Evolutionary conservation across 805 yeast genomes (phyloP), one percentile per base, ranked within the genome.

Genomic region (Zygosaccharomyces pseudorouxii): DNA sequence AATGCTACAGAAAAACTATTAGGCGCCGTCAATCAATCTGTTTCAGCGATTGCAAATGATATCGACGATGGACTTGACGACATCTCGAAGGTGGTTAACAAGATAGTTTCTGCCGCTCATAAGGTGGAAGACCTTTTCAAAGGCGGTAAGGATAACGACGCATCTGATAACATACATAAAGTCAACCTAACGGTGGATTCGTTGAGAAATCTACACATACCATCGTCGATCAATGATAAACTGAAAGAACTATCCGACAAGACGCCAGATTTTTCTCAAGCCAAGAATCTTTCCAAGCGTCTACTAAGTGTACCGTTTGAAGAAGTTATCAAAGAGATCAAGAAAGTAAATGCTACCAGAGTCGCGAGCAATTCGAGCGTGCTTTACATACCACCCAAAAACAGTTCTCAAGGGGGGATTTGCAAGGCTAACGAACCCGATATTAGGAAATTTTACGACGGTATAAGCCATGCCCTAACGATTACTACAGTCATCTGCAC

Each of bases 1-100:
- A 84, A 86, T 59, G 78, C 88, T 0, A 81, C 95, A 0, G 86
- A 84, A 56, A 61, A 76, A 1, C 70, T 88, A 0, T 73, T 89
- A 6, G 62, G 64, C 3, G 67, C 74, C 18, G 86, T 89, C 2
- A 89, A 90, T 58, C 68, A 68, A 1, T 81, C 93, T 0, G 63
- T 88, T 1, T 65, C 65, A 0, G 65, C 65, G 0, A 62, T 81
- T n/a, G 79, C 86, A 0, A 69, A 70, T 38, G 89, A 80, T 5
- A 69, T 90, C 23, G 82, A 87, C 47, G 75, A 72, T 31, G 93
- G 90, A 0, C 67, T 90, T 28, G 73, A 73, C 8, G 85, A 80
- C 27, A 59, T 92, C 2, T 74, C 87, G 1, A 62, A 67, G 1
- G 69, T 81, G 0, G 65, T 90, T 6, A 82, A 87, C 55, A 74